phyloP scores from a whole-genome alignment of 441 rosid species.

The Syzygium syzygioides region DNA sequence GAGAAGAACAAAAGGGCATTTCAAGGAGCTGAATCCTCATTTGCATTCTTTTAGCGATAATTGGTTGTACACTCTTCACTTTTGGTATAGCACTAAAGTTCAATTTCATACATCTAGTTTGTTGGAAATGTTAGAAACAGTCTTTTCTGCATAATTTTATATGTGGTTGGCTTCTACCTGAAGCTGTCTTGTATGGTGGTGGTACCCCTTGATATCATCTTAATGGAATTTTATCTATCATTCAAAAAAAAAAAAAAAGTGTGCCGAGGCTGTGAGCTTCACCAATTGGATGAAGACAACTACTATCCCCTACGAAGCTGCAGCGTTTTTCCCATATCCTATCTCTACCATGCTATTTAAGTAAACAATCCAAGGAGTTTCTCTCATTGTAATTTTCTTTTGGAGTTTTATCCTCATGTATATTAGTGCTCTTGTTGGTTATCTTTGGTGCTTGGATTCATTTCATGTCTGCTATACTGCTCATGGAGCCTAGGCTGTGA shows the following conservation, averaged over 20 bases:
- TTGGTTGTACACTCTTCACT: neutral
- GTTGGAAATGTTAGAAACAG: neutral
- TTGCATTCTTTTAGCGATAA: neutral
- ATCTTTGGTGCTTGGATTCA: neutral
- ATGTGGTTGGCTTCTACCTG: neutral
- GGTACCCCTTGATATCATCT: neutral
- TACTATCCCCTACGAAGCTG: neutral
- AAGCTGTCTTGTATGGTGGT: neutral
- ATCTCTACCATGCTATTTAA: neutral
- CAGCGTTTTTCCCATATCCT: neutral
- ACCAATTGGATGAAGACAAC: neutral
- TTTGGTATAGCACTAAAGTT: neutral
- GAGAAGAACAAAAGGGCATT: neutral
- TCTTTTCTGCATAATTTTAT: neutral
- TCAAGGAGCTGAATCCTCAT: neutral
- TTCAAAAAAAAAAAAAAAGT: neutral
- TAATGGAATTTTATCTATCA: neutral
- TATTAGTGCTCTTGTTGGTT: neutral
- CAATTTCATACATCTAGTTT: neutral
- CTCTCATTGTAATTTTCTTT: neutral
- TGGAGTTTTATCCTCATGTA: neutral
- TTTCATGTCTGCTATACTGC: neutral
- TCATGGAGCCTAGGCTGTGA: neutral
- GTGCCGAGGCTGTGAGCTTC: neutral
- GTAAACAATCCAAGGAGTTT: neutral